Conservation (phyloP, 352 stramenopile genomes). For the Phytophthora pinifolia region DNA sequence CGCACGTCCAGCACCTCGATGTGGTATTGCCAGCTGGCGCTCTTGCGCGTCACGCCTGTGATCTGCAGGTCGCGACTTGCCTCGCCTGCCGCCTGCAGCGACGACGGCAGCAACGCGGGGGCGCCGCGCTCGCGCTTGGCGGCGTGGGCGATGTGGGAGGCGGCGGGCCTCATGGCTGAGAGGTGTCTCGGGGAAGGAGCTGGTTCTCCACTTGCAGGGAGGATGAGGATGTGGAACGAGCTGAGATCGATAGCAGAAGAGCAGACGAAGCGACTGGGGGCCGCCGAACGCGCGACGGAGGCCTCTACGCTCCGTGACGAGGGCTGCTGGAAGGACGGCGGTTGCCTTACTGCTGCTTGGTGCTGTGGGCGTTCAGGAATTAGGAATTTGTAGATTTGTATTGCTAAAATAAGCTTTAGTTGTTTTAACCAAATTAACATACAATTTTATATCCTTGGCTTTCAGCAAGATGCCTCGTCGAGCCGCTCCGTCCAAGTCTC, state of each 20-base stretch:
- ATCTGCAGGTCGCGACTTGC: constrained; percentile 67
- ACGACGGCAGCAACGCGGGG: constrained; percentile 8
- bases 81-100: constrained; percentile 17
- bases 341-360: constrained; percentile 6
- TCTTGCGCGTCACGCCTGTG: constrained; percentile 67
- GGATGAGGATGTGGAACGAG: neutral
- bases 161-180: constrained; percentile 7
- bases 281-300: neutral
- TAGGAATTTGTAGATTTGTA: too few relatives aligned
- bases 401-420: too few relatives aligned
- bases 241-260: constrained; percentile 15
- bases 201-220: constrained; percentile 1
- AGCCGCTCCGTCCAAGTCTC: constrained; percentile 7
- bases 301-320: constrained; percentile 2
- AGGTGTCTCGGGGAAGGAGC: constrained; percentile 1
- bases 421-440: too few relatives aligned
- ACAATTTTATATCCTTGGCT: constrained; percentile 2
- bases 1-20: constrained; percentile 78
- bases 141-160: constrained; percentile 9
- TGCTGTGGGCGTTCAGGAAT: too few relatives aligned
- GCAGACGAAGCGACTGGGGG: neutral
- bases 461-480: constrained; percentile 22
- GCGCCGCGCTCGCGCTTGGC: constrained; percentile 19
- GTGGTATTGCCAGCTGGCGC: constrained; percentile 75
- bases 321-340: constrained; percentile 5